These are phyloP conservation scores for Dioscorea dumetorum DNA, from an alignment of 106 monocot genomes.

Conservation along the genomic window DNA sequence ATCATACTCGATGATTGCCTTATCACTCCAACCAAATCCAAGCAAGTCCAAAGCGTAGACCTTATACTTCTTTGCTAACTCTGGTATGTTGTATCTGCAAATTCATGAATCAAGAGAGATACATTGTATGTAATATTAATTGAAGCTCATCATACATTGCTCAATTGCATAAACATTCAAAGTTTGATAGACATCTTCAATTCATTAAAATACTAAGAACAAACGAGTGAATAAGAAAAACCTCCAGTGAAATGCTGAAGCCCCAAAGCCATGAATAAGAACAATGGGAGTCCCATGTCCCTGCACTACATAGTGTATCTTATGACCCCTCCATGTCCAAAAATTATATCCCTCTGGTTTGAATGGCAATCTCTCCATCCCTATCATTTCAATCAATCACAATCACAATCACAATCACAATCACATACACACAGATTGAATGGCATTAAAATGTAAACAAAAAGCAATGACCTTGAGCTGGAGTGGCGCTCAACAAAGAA, in stretches of 20 bases:
- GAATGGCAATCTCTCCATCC: slow-evolving; percentile 75
- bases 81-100: slow-evolving; percentile 90
- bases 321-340: slow-evolving; percentile 90
- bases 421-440: too few relatives aligned
- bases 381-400: slow-evolving; percentile 17
- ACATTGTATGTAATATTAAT: too few relatives aligned
- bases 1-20: slow-evolving; percentile 90
- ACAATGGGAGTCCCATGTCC: slow-evolving; percentile 72
- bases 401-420: too few relatives aligned
- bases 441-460: too few relatives aligned
- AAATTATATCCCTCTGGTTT: slow-evolving; percentile 85
- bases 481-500: slow-evolving; percentile 39
- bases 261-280: slow-evolving; percentile 98
- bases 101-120: too few relatives aligned
- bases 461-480: slow-evolving; percentile 34
- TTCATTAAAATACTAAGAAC: neutral
- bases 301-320: slow-evolving; percentile 93
- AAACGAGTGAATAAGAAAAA: slow-evolving; percentile 12
- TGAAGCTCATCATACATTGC: too few relatives aligned
- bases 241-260: slow-evolving; percentile 98
- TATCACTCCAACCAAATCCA: slow-evolving; percentile 98
- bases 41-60: slow-evolving; percentile 95
- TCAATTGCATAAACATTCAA: too few relatives aligned
- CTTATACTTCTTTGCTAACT: slow-evolving; percentile 84
- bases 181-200: too few relatives aligned